Evolutionary conservation across 1,139 yeast genomes (phyloP).

Genomic region (Debaryomycetaceae sp.): DNA sequence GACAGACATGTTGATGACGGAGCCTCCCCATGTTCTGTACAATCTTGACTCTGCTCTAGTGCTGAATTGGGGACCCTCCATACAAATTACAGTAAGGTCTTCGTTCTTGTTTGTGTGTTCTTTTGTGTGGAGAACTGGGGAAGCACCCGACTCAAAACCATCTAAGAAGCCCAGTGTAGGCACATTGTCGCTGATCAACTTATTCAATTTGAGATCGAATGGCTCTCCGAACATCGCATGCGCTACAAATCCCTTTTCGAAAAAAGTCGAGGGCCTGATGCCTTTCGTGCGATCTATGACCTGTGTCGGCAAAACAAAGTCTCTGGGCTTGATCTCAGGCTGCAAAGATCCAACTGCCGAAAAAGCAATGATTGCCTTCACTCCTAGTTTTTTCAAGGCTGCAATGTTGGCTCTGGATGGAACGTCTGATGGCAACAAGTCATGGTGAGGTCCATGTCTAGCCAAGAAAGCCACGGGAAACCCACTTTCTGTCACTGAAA

Average conservation of each 20-base stretch:
- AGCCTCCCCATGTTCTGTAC: slow-evolving; percentile 89
- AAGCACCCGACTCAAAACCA: slow-evolving; percentile 39
- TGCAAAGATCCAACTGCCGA: slow-evolving; percentile 96
- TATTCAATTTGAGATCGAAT: slow-evolving; percentile 71
- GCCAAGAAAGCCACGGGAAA: slow-evolving; percentile 92
- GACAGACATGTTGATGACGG: slow-evolving; percentile 94
- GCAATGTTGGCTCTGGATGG: slow-evolving; percentile 95
- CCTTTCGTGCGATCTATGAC: slow-evolving; percentile 97
- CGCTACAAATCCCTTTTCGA: slow-evolving; percentile 90
- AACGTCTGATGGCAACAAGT: slow-evolving; percentile 84
- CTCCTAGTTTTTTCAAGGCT: slow-evolving; percentile 84
- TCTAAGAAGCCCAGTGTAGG: slow-evolving; percentile 52
- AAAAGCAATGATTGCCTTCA: slow-evolving; percentile 84
- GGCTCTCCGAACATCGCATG: slow-evolving; percentile 98
- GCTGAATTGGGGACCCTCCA: slow-evolving; percentile 99
- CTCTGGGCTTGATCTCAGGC: slow-evolving; percentile 86
- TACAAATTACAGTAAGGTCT: slow-evolving; percentile 84
- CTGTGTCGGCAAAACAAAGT: slow-evolving; percentile 93
- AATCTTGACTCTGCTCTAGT: slow-evolving; percentile 95
- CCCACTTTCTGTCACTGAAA: slow-evolving; percentile 70
- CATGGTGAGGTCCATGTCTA: slow-evolving; percentile 91
- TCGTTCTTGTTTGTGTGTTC: slow-evolving; percentile 46
- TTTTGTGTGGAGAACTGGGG: slow-evolving; percentile 56
- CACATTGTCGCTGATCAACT: slow-evolving; percentile 58
- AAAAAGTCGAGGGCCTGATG: slow-evolving; percentile 83